These are phyloP conservation scores for Geranomyces variabilis DNA, from an alignment of 192 early-diverging fungal species.

Conservation along the genomic window DNA sequence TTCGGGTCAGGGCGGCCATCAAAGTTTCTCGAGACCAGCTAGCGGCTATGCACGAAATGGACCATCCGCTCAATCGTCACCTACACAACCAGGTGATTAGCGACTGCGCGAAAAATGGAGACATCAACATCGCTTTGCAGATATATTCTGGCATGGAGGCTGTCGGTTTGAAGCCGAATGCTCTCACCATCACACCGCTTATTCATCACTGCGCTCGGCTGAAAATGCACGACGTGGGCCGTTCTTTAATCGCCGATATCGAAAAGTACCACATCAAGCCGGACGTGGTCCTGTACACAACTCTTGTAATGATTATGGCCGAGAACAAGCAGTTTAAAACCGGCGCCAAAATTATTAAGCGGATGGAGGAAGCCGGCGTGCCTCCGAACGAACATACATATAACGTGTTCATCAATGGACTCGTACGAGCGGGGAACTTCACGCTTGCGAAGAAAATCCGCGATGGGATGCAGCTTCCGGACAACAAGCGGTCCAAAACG, in stretches of 20 bases:
- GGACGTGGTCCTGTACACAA: constrained; percentile 1
- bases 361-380: not conserved
- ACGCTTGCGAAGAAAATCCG: not conserved
- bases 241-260: not conserved
- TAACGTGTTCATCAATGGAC: not conserved
- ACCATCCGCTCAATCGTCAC: not conserved
- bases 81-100: not conserved
- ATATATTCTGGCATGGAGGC: not conserved
- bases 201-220: not conserved
- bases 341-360: not conserved
- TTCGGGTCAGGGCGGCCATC: too few relatives aligned
- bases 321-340: not conserved
- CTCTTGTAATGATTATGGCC: not conserved
- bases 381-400: constrained; percentile 3
- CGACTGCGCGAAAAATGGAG: not conserved
- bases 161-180: not conserved
- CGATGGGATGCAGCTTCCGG: too few relatives aligned
- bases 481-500: too few relatives aligned
- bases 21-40: too few relatives aligned
- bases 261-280: not conserved
- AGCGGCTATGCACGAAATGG: too few relatives aligned
- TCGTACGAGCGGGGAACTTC: not conserved
- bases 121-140: not conserved
- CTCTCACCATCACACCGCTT: not conserved
- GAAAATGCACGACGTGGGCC: not conserved